These are phyloP conservation scores for Eucalyptus fibrosa DNA, from an alignment of 345 rosid species.

Conservation along the genomic window DNA sequence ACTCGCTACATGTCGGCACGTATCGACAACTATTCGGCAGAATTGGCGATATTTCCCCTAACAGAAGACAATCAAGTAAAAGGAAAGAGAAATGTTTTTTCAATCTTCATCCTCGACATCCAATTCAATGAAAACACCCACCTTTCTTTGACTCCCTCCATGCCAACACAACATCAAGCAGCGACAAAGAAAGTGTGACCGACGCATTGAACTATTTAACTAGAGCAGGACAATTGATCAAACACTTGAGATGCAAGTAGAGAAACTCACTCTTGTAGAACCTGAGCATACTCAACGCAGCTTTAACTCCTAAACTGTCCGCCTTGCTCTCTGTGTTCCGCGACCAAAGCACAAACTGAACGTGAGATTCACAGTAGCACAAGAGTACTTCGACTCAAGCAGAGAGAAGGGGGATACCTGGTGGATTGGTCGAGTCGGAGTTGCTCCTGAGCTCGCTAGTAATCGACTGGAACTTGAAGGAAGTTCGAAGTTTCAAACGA, in stretches of 20 bases:
- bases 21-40: constrained; percentile 73
- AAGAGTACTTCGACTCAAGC: background rate
- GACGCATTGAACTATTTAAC: background rate
- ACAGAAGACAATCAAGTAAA: background rate
- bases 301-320: constrained; percentile 57
- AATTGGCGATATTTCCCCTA: constrained; percentile 88
- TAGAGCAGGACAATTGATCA: background rate
- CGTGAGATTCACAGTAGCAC: background rate
- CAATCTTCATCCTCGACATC: background rate
- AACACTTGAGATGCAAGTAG: background rate
- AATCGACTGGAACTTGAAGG: constrained; percentile 1
- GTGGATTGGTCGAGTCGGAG: constrained; percentile 16
- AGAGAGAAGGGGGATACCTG: constrained; percentile 12
- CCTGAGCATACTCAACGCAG: constrained; percentile 58
- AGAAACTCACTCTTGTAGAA: constrained; percentile 59
- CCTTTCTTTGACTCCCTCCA: background rate
- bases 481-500: background rate
- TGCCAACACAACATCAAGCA: background rate
- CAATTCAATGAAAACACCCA: background rate
- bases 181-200: background rate
- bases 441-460: constrained; percentile 1
- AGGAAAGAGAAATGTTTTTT: background rate
- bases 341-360: background rate
- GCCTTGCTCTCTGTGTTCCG: constrained; percentile 22
- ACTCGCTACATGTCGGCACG: constrained; percentile 84